Conservation (phyloP, 257 asterid species). For the Thymus quinquecostatus region DNA sequence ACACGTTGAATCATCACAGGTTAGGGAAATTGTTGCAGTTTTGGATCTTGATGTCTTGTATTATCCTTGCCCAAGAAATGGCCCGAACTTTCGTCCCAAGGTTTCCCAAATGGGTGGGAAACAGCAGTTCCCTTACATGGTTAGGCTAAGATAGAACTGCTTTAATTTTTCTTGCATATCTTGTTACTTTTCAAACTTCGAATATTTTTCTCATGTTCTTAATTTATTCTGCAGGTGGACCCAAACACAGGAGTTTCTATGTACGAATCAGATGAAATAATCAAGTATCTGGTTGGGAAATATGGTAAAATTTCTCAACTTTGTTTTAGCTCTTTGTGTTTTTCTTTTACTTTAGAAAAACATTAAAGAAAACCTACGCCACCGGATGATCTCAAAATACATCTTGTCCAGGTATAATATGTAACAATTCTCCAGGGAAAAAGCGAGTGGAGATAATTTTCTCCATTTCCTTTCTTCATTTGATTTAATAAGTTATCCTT, state of each 20-base stretch:
- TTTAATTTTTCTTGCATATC: neutral
- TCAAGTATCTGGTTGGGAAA: slow-evolving; percentile 78
- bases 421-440: neutral
- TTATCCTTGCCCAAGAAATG: slow-evolving; percentile 94
- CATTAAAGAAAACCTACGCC: too few species aligned
- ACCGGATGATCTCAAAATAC: neutral
- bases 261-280: slow-evolving; percentile 96
- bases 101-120: slow-evolving; percentile 89
- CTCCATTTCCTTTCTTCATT: neutral
- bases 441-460: too few species aligned
- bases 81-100: slow-evolving; percentile 86
- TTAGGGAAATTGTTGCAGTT: slow-evolving; percentile 79
- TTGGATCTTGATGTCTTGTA: slow-evolving; percentile 90
- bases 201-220: slow-evolving; percentile 1
- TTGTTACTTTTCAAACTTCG: neutral
- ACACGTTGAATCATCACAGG: slow-evolving; percentile 49
- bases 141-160: slow-evolving; percentile 36
- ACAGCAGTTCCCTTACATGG: slow-evolving; percentile 88
- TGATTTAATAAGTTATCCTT: neutral
- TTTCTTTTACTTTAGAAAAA: too few species aligned
- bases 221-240: slow-evolving; percentile 64
- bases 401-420: neutral
- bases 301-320: slow-evolving; percentile 59
- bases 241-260: slow-evolving; percentile 92
- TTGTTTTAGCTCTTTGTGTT: neutral